phyloP scores from a whole-genome alignment of 495 filamentous ascomycete genomes.

The Glutinoglossum americanum region DNA sequence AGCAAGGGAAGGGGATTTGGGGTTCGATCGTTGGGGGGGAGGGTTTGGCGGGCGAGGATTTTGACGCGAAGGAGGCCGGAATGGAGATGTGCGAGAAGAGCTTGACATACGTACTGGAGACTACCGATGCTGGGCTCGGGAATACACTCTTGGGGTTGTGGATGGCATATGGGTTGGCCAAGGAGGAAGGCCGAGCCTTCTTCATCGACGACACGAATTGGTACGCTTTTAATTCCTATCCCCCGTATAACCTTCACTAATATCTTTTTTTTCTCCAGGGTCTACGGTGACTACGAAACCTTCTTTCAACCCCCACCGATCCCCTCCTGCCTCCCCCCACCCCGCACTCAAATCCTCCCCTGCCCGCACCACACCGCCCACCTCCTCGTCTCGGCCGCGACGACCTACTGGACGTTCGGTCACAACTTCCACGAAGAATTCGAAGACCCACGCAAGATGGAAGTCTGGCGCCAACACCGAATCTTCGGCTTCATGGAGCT shows the following conservation, averaged over 20 bases:
- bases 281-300: conserved; percentile 44
- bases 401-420: conserved; percentile 32
- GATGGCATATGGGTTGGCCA: conserved; percentile 53
- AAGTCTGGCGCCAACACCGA: conserved; percentile 24
- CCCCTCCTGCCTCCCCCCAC: conserved; percentile 36
- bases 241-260: neutral
- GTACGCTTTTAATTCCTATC: conserved; percentile 15
- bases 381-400: conserved; percentile 44
- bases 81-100: conserved; percentile 32
- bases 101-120: conserved; percentile 49
- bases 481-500: conserved; percentile 37
- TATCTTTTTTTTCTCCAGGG: conserved; percentile 17
- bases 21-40: neutral
- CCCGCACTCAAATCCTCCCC: conserved; percentile 38
- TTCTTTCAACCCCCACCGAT: conserved; percentile 41
- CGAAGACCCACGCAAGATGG: conserved; percentile 24
- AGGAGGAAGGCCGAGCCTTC: conserved; percentile 44
- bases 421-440: conserved; percentile 28
- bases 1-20: neutral
- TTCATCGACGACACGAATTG: conserved; percentile 58
- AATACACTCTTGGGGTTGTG: conserved; percentile 48
- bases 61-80: neutral
- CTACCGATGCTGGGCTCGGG: conserved; percentile 43
- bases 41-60: neutral
- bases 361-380: conserved; percentile 49